Base-by-base conservation (phyloP, 306 rosid species). In the Calophaca sinica region DNA sequence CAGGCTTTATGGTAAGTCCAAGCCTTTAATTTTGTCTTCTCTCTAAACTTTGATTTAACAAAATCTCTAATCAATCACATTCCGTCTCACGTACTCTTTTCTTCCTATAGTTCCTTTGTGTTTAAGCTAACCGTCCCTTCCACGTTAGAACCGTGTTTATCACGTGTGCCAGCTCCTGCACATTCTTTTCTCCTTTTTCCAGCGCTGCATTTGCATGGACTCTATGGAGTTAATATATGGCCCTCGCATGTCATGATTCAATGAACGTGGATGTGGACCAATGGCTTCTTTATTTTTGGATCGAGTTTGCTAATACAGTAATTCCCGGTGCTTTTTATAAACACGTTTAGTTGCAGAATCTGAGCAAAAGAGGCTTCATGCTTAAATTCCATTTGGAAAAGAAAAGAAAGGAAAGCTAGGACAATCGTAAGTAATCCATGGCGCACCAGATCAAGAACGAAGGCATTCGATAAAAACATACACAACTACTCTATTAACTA, bases 91-190 rank as follows among this genome's bases (percentile, higher is more conserved):
- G 1, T 31, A 59, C 6, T 9, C 41, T 29, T 28, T 29, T 10
- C 8, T 57, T 28, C 13, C 26, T 20, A 5, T 32, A 12, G 42
- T 0, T 59, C 20, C 20, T 59, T 59, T 33, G 44, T 35, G 65
- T 14, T 33, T 35, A 33, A 38, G 28, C 45, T 72, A 72, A 54
- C 66, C 41, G n/a, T 39, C 58, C 61, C 2, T 48, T 11, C 14
- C 71, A 28, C 10, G 64, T 57, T 57, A 57, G 76, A 58, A 55
- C 54, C 76, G 9, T 44, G 39, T 26, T 26, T 15, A 49, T 74
- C 78, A 74, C 79, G 72, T 74, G 63, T 51, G 79, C 53, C 72
- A 62, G 71, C 72, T 50, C 7, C 44, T 12, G 0, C 59, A 35
- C n/a, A 9, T 36, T 74, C 52, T 11, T 36, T 68, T 68, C 14